Conservation (phyloP, 192 early-diverging fungal genomes). For the Spinellus fusiger region DNA sequence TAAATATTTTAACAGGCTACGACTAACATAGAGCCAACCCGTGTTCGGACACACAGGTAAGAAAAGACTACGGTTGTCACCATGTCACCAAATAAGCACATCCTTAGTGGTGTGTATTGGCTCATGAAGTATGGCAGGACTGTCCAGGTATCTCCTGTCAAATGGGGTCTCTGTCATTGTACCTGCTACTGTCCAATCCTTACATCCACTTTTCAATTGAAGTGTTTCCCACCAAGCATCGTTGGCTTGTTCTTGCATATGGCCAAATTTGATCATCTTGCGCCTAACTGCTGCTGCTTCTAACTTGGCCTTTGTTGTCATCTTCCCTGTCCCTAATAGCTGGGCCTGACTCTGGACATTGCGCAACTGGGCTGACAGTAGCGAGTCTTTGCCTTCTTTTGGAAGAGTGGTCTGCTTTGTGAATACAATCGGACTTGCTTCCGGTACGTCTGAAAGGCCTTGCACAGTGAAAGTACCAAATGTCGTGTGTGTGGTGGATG, state of each 20-base stretch:
- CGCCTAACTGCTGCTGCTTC: background rate
- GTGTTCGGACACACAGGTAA: too few species aligned
- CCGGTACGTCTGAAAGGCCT: background rate
- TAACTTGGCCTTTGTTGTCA: conserved; percentile 1
- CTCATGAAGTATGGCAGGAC: background rate
- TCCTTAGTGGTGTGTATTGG: background rate
- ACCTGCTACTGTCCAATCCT: background rate
- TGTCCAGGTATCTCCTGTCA: background rate
- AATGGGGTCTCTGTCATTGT: background rate
- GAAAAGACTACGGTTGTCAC: too few species aligned
- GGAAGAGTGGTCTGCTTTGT: background rate
- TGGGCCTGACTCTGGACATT: background rate
- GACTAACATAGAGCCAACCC: too few species aligned
- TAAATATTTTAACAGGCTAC: too few species aligned
- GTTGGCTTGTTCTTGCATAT: background rate
- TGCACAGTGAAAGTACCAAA: background rate
- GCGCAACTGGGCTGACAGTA: background rate
- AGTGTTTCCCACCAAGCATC: background rate
- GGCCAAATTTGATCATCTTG: background rate
- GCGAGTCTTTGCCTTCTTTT: background rate
- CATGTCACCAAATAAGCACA: background rate
- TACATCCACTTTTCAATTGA: background rate
- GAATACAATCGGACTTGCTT: background rate
- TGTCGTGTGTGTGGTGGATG: background rate
- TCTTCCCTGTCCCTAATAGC: background rate